Percentiles rank a stretch among this genome's conserved stretches.
These are phyloP conservation scores for Kregervanrija fluxuum DNA, from an alignment of 805 yeast species.

Conservation along the genomic window DNA sequence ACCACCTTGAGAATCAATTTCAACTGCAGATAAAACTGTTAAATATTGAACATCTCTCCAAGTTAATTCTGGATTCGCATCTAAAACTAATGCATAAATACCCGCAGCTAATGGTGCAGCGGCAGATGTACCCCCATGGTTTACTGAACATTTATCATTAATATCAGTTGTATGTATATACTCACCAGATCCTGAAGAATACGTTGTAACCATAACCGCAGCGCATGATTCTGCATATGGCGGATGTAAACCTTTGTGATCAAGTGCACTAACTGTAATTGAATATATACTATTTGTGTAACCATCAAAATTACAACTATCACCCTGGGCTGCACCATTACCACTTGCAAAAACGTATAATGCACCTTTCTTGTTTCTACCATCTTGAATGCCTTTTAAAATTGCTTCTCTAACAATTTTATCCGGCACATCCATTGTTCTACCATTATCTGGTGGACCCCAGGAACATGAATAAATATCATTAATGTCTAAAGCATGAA, in stretches of 20 bases:
- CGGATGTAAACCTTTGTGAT: constrained; percentile 81
- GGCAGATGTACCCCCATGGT: constrained; percentile 96
- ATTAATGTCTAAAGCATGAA: constrained; percentile 72
- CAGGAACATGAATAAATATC: constrained; percentile 96
- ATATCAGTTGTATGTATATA: constrained; percentile 85
- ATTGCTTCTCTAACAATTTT: constrained; percentile 72
- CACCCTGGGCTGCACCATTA: constrained; percentile 78
- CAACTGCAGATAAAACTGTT: constrained; percentile 61
- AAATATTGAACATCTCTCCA: constrained; percentile 96
- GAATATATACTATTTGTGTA: constrained; percentile 94
- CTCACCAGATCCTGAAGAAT: constrained; percentile 85
- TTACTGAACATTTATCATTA: constrained; percentile 55
- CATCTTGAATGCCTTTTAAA: constrained; percentile 76
- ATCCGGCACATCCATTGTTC: constrained; percentile 79
- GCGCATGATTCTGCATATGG: constrained; percentile 87
- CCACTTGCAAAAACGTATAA: constrained; percentile 95
- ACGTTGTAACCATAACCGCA: constrained; percentile 91
- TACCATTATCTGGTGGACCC: constrained; percentile 97
- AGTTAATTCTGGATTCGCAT: constrained; percentile 78
- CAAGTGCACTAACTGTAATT: constrained; percentile 91
- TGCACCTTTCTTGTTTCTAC: constrained; percentile 76
- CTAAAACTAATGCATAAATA: constrained; percentile 74
- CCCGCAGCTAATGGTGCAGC: constrained; percentile 99
- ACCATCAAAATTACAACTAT: constrained; percentile 94
- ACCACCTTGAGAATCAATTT: constrained; percentile 59